Evolutionary conservation across 2,329 filamentous ascomycete species (phyloP), one percentile per base, ranked within the genome.

Genomic region (Bisporella sp.): DNA sequence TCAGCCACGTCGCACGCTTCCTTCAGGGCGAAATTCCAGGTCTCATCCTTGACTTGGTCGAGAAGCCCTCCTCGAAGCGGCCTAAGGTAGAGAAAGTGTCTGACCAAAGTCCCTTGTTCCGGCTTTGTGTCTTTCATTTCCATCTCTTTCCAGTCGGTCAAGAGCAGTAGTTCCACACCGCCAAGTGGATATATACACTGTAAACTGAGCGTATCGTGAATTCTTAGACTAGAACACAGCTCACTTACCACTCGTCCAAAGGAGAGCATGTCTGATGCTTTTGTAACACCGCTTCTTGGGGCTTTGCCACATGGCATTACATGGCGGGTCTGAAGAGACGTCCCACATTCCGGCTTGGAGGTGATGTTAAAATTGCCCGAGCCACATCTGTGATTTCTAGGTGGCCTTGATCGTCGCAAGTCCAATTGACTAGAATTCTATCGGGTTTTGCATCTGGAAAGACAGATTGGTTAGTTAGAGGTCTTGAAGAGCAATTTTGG

Each of bases 371-470:
- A 50, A 31, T 46, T 42, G 35, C 48, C 48, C 6, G 44, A 44
- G 30, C 21, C 2, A 41, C 42, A 46, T 46, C 35, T 4, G 31
- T 46, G 12, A 50, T 33, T 41, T 12, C 11, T 41, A 41, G 6
- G 28, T 46, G 21, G 28, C 43, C 48, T 3, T 43, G 4, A 5
- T 46, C 11, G 31, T 50, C 48, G 28, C 35, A 30, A n/a, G 42
- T 46, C 48, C 33, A 50, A 42, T 50, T 46, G 42, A 50, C 35
- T 13, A 46, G 28, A 9, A 46, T 70, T 63, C 60, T 62, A 41
- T 54, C 42, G 30, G 44, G 48, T 42, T 46, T 46, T 11, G 21
- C 3, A 42, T 46, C 39, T 51, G 7, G 21, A 28, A 45, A 45
- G 43, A 45, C 12, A 31, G 30, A 11, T 21, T 45, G 4, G 12